A percentile compares a stretch with the other conserved stretches of the same genome.
These are phyloP conservation scores for Cylindrodendrum hubeiense DNA, from an alignment of 2,329 filamentous ascomycete genomes.

Conservation along the genomic window DNA sequence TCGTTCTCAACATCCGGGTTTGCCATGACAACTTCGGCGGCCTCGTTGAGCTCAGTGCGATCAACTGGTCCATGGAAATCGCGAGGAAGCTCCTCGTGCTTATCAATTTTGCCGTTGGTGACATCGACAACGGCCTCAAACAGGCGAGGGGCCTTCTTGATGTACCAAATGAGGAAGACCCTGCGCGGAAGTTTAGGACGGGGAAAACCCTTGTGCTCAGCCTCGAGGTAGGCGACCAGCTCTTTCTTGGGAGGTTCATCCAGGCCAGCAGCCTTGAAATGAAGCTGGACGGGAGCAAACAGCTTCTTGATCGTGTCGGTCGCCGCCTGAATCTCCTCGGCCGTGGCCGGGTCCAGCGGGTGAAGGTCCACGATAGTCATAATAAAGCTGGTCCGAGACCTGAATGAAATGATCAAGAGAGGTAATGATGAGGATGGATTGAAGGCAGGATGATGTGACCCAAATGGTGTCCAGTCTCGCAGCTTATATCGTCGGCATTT, in stretches of 20 bases:
- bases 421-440: background rate
- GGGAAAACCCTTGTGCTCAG: constrained; percentile 19
- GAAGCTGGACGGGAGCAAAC: constrained; percentile 19
- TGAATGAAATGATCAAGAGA: background rate
- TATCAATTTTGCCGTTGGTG: constrained; percentile 14
- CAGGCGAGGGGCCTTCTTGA: constrained; percentile 23
- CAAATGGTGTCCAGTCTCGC: background rate
- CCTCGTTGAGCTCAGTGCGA: constrained; percentile 21
- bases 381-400: background rate
- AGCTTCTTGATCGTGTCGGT: constrained; percentile 23
- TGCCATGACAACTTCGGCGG: constrained; percentile 14
- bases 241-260: constrained; percentile 27
- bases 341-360: constrained; percentile 28
- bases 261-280: constrained; percentile 29
- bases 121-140: constrained; percentile 30
- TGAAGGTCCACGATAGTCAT: constrained; percentile 23
- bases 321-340: constrained; percentile 22
- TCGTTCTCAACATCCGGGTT: constrained; percentile 21
- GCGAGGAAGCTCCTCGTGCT: constrained; percentile 26
- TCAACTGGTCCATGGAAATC: constrained; percentile 30
- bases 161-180: constrained; percentile 29
- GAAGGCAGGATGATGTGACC: background rate
- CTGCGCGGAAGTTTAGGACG: constrained; percentile 17
- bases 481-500: constrained; percentile 4
- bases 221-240: constrained; percentile 16